A percentile compares a stretch with the other conserved stretches of the same genome.
These are phyloP conservation scores for Pelargonium myrrhifolium DNA, from an alignment of 441 rosid genomes.

Conservation along the genomic window DNA sequence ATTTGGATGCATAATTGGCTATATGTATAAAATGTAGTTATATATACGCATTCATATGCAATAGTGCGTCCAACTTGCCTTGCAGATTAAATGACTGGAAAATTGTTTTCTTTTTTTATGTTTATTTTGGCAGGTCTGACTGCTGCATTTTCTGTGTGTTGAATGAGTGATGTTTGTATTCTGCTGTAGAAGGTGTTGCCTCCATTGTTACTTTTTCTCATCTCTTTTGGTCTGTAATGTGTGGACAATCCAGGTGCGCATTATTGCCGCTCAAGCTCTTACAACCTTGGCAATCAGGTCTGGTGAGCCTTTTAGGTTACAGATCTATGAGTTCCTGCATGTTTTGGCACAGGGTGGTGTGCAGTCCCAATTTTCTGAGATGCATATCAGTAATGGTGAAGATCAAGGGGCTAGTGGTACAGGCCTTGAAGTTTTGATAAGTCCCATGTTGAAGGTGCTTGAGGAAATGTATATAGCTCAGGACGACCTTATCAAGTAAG, in stretches of 20 bases:
- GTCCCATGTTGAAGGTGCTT: conserved; percentile 88
- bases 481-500: conserved; percentile 95
- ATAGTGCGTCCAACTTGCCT: neutral
- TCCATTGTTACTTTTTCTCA: conserved; percentile 14
- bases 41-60: neutral
- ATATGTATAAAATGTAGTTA: neutral
- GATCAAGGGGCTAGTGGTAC: conserved; percentile 99
- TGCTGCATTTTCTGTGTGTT: neutral
- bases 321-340: conserved; percentile 92
- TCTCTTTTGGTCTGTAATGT: conserved; percentile 11
- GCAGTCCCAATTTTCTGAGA: conserved; percentile 96
- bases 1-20: neutral
- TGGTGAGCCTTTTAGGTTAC: conserved; percentile 98
- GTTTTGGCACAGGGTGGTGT: conserved; percentile 95
- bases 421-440: conserved; percentile 86
- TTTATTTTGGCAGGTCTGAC: neutral
- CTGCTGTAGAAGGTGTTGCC: neutral
- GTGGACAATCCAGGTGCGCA: conserved; percentile 70
- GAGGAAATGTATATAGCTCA: conserved; percentile 95
- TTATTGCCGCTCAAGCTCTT: conserved; percentile 97
- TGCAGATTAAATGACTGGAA: too few species aligned
- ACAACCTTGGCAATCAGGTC: conserved; percentile 97
- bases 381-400: conserved; percentile 96
- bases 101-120: too few species aligned
- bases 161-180: conserved; percentile 5